phyloP scores from a whole-genome alignment of 163 green algal genomes.

The Scenedesmus sp. region DNA sequence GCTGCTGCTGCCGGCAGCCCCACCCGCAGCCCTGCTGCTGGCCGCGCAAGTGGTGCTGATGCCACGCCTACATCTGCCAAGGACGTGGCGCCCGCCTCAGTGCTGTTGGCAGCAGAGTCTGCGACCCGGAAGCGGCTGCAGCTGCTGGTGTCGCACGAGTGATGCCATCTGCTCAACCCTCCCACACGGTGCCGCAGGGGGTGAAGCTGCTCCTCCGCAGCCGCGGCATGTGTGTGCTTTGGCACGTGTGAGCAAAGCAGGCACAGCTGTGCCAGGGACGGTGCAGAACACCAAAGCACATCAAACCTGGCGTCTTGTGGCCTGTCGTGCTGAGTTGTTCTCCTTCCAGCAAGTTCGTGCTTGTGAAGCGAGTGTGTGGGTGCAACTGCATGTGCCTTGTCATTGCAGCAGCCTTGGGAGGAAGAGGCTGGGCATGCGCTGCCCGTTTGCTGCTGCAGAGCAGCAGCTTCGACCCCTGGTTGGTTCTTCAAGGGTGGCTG shows the following conservation, averaged over 20 bases:
- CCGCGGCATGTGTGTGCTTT: not conserved
- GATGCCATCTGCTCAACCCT: not conserved
- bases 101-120: constrained; percentile 19
- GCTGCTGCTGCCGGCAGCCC: not conserved
- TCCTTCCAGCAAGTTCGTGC: too few relatives aligned
- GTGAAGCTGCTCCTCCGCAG: not conserved
- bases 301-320: too few relatives aligned
- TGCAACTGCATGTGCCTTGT: not conserved
- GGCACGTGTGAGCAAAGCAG: too few relatives aligned
- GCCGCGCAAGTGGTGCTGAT: not conserved
- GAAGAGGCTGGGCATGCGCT: too few relatives aligned
- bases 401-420: too few relatives aligned
- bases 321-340: not conserved
- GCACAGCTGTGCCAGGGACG: too few relatives aligned
- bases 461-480: too few relatives aligned
- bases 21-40: not conserved
- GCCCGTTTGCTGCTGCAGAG: too few relatives aligned
- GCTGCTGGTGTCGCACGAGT: constrained; percentile 42
- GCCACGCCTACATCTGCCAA: not conserved
- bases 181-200: not conserved
- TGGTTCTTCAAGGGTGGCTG: too few relatives aligned
- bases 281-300: too few relatives aligned
- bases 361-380: not conserved
- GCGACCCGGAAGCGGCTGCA: not conserved
- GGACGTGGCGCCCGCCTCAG: constrained; percentile 41